A percentile compares a stretch with the other conserved stretches of the same genome.
Evolutionary conservation across 2,329 filamentous ascomycete species (phyloP).

Genomic region (Ceratocystis eucalypticola): DNA sequence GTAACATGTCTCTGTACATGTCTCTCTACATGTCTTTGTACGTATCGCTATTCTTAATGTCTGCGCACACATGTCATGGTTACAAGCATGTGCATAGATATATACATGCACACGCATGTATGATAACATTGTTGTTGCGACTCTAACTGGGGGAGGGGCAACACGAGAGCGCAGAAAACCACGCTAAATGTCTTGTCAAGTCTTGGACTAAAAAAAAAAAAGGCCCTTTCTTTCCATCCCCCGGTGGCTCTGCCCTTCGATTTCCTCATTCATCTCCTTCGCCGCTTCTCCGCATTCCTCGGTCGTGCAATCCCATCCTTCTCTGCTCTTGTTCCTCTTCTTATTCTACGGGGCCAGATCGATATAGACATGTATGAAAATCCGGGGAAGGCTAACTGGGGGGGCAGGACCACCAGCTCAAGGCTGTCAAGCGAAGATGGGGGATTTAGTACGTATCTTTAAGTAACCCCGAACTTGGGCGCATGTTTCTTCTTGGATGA

Average conservation of each 20-base stretch:
- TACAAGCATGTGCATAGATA: background rate
- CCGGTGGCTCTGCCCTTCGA: background rate
- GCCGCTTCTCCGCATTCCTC: background rate
- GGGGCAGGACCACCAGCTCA: background rate
- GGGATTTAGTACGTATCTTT: background rate
- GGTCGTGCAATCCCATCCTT: background rate
- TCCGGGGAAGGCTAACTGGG: slow-evolving; percentile 7
- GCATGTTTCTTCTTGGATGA: background rate
- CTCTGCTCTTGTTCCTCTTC: background rate
- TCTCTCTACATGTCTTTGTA: background rate
- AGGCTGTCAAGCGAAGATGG: background rate
- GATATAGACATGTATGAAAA: slow-evolving; percentile 8
- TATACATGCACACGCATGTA: background rate
- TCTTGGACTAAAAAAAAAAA: background rate
- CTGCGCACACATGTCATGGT: background rate
- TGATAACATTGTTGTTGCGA: background rate
- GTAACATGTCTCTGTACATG: background rate
- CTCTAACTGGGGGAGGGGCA: background rate
- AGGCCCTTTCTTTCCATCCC: background rate
- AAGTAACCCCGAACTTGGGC: background rate
- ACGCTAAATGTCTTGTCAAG: background rate
- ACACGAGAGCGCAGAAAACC: background rate
- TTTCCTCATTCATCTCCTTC: background rate
- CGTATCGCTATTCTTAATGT: background rate
- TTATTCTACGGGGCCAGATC: background rate